A percentile compares a stretch with the other conserved stretches of the same genome.
Conservation (phyloP, 2,329 filamentous ascomycete species). For the Hymenoscyphus repandus region DNA sequence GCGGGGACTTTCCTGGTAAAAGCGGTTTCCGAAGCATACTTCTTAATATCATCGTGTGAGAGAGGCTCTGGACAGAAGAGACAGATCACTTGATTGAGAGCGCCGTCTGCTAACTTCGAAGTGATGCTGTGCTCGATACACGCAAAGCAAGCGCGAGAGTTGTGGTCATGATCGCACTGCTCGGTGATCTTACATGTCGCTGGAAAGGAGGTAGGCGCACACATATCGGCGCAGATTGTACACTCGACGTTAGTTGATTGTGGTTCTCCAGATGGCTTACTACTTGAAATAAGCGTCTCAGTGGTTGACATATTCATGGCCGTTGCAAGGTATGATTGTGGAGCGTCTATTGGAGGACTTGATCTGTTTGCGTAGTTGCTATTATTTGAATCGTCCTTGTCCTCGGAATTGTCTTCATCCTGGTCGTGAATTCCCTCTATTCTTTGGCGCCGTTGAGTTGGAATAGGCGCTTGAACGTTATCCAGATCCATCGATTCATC, state of each 20-base stretch:
- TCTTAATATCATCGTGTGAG: constrained; percentile 10
- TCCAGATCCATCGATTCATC: neutral
- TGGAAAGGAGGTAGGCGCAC: constrained; percentile 6
- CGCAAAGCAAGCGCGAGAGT: constrained; percentile 5
- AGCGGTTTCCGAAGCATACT: constrained; percentile 8
- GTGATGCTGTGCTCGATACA: constrained; percentile 11
- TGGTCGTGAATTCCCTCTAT: neutral
- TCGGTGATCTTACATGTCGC: constrained; percentile 10
- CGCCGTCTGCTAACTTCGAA: constrained; percentile 5
- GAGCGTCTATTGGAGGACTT: too few species aligned
- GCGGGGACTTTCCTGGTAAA: constrained; percentile 11
- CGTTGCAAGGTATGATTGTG: too few species aligned
- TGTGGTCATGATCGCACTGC: constrained; percentile 9
- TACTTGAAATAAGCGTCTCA: neutral
- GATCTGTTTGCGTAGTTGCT: too few species aligned
- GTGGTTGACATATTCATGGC: neutral
- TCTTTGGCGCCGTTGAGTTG: neutral
- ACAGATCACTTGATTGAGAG: constrained; percentile 9
- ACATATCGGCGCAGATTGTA: constrained; percentile 7
- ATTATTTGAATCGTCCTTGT: too few species aligned
- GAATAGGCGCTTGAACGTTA: neutral
- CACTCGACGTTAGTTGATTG: constrained; percentile 7
- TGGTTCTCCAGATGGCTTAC: neutral
- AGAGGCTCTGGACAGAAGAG: constrained; percentile 12
- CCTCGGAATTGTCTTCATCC: neutral